Conservation (phyloP, 352 stramenopile genomes). For the Globisporangium heterothallicum region DNA sequence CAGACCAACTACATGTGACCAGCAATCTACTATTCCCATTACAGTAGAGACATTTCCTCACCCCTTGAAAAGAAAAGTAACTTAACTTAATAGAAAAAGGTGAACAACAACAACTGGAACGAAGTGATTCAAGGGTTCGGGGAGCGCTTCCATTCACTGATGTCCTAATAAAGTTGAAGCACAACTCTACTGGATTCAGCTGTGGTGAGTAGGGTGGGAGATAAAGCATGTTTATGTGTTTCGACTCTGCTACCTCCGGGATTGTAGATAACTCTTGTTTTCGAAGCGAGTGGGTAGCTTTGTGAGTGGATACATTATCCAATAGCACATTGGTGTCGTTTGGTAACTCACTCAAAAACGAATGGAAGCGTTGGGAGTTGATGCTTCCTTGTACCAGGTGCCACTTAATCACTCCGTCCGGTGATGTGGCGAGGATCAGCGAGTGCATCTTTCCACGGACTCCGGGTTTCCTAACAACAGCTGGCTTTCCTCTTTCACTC, state of each 20-base stretch:
- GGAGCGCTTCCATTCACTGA: not conserved
- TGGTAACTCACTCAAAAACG: not conserved
- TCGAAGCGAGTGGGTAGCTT: not conserved
- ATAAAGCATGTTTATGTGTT: not conserved
- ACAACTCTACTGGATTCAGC: not conserved
- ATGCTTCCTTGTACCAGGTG: not conserved
- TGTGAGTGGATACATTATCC: conserved; percentile 1
- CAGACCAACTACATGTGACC: too few species aligned
- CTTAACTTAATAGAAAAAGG: too few species aligned
- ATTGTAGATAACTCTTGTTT: not conserved
- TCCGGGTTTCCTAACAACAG: conserved; percentile 1
- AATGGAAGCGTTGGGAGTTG: not conserved
- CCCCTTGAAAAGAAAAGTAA: too few species aligned
- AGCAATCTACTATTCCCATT: too few species aligned
- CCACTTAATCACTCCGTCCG: conserved; percentile 3
- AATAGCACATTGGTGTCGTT: not conserved
- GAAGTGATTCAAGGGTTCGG: not conserved
- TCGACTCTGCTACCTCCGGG: not conserved
- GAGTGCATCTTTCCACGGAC: conserved; percentile 1
- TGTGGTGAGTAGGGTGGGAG: too few species aligned
- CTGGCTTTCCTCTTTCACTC: conserved; percentile 1
- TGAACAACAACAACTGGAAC: not conserved
- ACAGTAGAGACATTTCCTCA: too few species aligned
- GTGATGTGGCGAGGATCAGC: conserved; percentile 7
- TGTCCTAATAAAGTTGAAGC: not conserved